Evolutionary conservation across 2,329 filamentous ascomycete species (phyloP).

Genomic region (Diatrype stigma): DNA sequence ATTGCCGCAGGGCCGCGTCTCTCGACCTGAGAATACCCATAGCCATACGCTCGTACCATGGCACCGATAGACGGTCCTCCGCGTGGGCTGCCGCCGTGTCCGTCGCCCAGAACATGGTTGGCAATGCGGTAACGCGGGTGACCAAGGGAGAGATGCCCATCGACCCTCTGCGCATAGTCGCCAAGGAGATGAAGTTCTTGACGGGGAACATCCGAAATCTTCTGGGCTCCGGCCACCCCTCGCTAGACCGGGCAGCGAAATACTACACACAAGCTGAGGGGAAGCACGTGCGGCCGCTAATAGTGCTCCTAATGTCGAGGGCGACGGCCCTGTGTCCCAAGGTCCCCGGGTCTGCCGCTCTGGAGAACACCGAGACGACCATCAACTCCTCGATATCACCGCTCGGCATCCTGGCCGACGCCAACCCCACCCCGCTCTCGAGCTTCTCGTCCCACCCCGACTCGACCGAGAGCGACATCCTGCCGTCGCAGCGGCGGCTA

Average conservation of each 20-base stretch:
- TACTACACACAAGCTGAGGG: conserved; percentile 97
- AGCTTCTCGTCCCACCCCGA: conserved; percentile 38
- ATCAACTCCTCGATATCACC: conserved; percentile 56
- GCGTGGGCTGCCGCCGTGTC: conserved; percentile 72
- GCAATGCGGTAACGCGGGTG: conserved; percentile 59
- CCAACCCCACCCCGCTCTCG: conserved; percentile 68
- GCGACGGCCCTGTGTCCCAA: conserved; percentile 80
- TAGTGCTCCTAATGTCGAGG: conserved; percentile 93
- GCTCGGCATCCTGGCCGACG: conserved; percentile 63
- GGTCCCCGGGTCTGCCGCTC: conserved; percentile 32
- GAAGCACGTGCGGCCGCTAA: conserved; percentile 91
- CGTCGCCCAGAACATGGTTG: conserved; percentile 66
- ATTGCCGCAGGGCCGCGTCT: conserved; percentile 31
- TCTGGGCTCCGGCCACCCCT: conserved; percentile 90
- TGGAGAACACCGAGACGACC: conserved; percentile 39
- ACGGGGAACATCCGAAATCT: conserved; percentile 90
- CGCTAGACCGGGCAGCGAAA: conserved; percentile 90
- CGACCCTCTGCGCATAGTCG: conserved; percentile 84
- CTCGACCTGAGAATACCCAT: conserved; percentile 31
- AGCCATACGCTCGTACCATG: conserved; percentile 39
- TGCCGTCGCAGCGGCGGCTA: conserved; percentile 87
- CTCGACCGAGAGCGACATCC: conserved; percentile 61
- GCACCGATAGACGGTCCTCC: conserved; percentile 47
- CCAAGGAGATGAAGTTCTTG: conserved; percentile 94
- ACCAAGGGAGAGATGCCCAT: conserved; percentile 66